Evolutionary conservation across 257 asterid genomes (phyloP).

Genomic region (Gentiana straminea): DNA sequence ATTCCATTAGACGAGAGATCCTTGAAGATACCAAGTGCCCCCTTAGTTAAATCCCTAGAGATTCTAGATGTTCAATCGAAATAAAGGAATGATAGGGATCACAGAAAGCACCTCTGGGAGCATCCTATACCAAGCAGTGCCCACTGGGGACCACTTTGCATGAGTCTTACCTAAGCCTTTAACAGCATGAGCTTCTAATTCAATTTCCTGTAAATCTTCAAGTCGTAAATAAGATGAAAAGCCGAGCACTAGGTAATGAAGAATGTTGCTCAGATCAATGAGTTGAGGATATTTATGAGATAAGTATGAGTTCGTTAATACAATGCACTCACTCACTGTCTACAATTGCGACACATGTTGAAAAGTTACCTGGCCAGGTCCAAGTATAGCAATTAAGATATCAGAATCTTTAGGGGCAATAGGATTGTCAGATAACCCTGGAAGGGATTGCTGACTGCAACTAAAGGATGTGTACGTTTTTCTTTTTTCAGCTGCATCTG

Average conservation of each 20-base stretch:
- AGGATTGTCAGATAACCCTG: slow-evolving; percentile 40
- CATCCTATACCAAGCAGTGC: slow-evolving; percentile 98
- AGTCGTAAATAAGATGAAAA: neutral
- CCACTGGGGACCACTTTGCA: slow-evolving; percentile 99
- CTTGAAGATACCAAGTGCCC: neutral
- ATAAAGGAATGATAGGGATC: neutral
- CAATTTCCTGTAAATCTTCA: slow-evolving; percentile 60
- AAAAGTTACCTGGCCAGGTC: slow-evolving; percentile 74
- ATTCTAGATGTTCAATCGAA: neutral
- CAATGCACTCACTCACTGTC: neutral
- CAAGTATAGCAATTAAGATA: slow-evolving; percentile 67
- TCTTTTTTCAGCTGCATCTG: slow-evolving; percentile 30
- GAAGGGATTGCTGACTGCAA: slow-evolving; percentile 56
- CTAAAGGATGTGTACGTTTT: slow-evolving; percentile 77
- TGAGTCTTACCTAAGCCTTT: slow-evolving; percentile 93
- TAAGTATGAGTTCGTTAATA: neutral
- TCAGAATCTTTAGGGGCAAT: slow-evolving; percentile 49
- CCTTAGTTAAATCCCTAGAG: neutral
- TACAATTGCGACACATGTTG: slow-evolving; percentile 5
- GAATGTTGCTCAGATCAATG: neutral
- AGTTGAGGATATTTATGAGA: neutral
- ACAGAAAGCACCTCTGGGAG: slow-evolving; percentile 70
- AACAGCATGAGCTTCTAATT: slow-evolving; percentile 95
- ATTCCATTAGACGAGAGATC: neutral
- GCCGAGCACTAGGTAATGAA: neutral